phyloP scores from a whole-genome alignment of 2,329 filamentous ascomycete species.

The Calonectria fujianensis region DNA sequence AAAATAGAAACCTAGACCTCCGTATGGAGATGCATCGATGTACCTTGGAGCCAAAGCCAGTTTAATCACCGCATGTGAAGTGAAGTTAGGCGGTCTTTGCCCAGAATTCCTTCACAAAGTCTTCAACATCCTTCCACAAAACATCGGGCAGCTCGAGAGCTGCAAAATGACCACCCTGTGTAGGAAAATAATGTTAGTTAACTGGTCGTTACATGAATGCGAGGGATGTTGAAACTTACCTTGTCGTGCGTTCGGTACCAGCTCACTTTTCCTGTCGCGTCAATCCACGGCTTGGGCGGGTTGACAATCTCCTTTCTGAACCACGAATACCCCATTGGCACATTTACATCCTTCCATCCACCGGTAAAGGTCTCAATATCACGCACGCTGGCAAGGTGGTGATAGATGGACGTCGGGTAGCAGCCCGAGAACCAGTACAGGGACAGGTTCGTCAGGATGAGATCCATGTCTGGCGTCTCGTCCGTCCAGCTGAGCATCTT shows the following conservation, averaged over 20 bases:
- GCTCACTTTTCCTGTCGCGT: slow-evolving; percentile 17
- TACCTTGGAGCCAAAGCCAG: background rate
- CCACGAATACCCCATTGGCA: slow-evolving; percentile 34
- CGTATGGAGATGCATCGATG: no score
- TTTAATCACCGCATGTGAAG: no score
- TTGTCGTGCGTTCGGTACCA: slow-evolving; percentile 32
- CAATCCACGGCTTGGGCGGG: slow-evolving; percentile 29
- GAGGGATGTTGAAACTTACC: background rate
- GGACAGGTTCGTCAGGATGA: slow-evolving; percentile 32
- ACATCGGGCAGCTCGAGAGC: slow-evolving; percentile 43
- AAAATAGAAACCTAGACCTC: background rate
- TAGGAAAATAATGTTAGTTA: background rate
- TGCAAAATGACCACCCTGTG: slow-evolving; percentile 45
- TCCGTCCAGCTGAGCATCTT: slow-evolving; percentile 32
- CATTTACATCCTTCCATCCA: slow-evolving; percentile 13
- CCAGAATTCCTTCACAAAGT: slow-evolving; percentile 41
- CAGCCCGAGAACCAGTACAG: slow-evolving; percentile 37
- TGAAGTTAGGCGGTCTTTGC: background rate
- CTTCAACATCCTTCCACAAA: slow-evolving; percentile 43
- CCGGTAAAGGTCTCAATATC: background rate
- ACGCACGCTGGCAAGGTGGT: background rate
- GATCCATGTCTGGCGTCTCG: slow-evolving; percentile 18
- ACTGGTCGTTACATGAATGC: background rate
- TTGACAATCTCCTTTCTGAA: slow-evolving; percentile 24
- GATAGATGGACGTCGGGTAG: slow-evolving; percentile 27